phyloP scores from a whole-genome alignment of 2,329 filamentous ascomycete genomes.

The Verruconis gallopava region DNA sequence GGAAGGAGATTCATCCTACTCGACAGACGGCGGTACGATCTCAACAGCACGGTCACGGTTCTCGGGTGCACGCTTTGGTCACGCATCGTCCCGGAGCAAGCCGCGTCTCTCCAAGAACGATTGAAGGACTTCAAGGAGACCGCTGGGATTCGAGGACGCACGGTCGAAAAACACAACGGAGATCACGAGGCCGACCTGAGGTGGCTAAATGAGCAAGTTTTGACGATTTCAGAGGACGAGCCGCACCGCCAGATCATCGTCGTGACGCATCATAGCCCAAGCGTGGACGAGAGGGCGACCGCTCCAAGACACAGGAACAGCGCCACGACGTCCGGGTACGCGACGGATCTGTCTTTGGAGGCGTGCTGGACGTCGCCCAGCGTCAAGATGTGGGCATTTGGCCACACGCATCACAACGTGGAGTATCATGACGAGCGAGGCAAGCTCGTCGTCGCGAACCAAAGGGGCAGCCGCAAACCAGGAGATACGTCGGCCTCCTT shows the following conservation, averaged over 20 bases:
- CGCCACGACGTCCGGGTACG: constrained; percentile 22
- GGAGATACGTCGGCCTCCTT: too few relatives aligned
- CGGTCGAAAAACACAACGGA: constrained; percentile 24
- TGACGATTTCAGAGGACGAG: neutral
- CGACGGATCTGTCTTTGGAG: constrained; percentile 27
- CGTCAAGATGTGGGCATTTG: constrained; percentile 36
- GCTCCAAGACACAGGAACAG: constrained; percentile 23
- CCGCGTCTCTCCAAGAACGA: neutral
- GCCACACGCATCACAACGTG: constrained; percentile 38
- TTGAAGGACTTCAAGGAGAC: constrained; percentile 15
- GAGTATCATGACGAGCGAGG: constrained; percentile 22
- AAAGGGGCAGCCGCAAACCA: too few relatives aligned
- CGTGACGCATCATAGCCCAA: constrained; percentile 10
- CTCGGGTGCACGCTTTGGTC: constrained; percentile 16
- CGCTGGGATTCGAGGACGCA: constrained; percentile 23
- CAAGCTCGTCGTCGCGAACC: constrained; percentile 28
- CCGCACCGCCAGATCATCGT: constrained; percentile 10
- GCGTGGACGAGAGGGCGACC: constrained; percentile 2
- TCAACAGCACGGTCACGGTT: constrained; percentile 12
- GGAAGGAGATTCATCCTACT: constrained; percentile 14
- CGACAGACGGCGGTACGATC: constrained; percentile 12
- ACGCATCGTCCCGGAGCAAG: constrained; percentile 9
- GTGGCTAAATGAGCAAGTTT: constrained; percentile 9
- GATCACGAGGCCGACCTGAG: constrained; percentile 27
- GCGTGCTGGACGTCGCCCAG: constrained; percentile 22